Base-by-base conservation (phyloP, 768 basidiomycete genomes). In the Nidula microcarpa region DNA sequence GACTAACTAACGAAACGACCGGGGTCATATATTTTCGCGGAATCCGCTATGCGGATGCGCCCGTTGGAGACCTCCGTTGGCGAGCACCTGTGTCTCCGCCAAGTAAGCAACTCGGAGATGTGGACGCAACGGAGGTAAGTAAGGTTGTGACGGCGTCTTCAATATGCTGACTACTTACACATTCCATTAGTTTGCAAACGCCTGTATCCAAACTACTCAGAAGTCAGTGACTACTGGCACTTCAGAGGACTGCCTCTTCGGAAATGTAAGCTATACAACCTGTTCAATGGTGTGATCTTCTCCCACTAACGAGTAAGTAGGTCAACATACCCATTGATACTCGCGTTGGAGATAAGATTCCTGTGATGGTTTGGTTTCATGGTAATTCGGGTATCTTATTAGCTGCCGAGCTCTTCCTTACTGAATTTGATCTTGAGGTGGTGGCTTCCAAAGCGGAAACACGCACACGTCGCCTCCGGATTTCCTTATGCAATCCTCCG, bases 241-340 rank as follows among this genome's bases (percentile, higher is more conserved):
- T 34, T 67, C 70, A 8, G 75, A 77, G 56, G 74, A 77, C 53
- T 77, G 75, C 53, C 59, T 77, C 1, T 77, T 74, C 52, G 72
- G 70, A 48, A 77, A 77, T 56, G 75, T 75, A 34, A 55, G 59
- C 23, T n/a, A 11, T 10, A 46, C 23, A 11, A 6, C 13, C 14
- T 30, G 4, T 30, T 11, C 10, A 48, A 23, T 33, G 44, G 10
- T 11, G 18, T 48, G 6, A 50, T 10, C n/a, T 10, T 11, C 43
- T 18, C 10, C 16, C 14, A 23, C 34, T 34, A 13, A 35, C 18
- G 17, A 33, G 47, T 41, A 44, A 32, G 18, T 43, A 75, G 74
- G 68, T 75, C 37, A 70, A 65, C 41, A 56, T 73, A 36, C 74
- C 74, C 5, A 63, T 60, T 23, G 53, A 58, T 33, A 62, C 65